A percentile compares a stretch with the other conserved stretches of the same genome.
phyloP scores from a whole-genome alignment of 441 rosid genomes.

The Macaranga tanarius region DNA sequence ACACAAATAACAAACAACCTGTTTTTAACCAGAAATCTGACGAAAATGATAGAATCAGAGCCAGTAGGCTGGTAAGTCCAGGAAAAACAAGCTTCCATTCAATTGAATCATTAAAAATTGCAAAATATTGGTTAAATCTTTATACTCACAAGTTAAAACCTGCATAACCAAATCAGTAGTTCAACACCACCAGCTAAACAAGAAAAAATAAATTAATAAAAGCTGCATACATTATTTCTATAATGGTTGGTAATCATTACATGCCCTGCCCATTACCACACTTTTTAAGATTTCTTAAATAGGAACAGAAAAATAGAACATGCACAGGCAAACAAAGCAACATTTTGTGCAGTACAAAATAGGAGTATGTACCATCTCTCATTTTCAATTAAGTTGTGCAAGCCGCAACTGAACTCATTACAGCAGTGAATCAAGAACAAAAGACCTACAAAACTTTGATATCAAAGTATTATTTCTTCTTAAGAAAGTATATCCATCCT shows the following conservation, averaged over 20 bases:
- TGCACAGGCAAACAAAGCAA: not conserved
- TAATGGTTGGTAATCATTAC: not conserved
- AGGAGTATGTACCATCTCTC: slow-evolving; percentile 17
- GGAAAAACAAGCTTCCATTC: too few species aligned
- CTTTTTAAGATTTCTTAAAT: not conserved
- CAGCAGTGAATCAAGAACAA: slow-evolving; percentile 16
- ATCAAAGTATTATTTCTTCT: slow-evolving; percentile 29
- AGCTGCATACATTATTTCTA: not conserved
- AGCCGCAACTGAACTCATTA: slow-evolving; percentile 36
- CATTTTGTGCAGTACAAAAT: not conserved
- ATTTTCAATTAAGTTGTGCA: slow-evolving; percentile 20
- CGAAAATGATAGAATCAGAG: not conserved
- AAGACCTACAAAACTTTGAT: slow-evolving; percentile 34
- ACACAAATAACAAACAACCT: not conserved
- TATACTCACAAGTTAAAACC: not conserved
- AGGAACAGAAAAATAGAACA: not conserved
- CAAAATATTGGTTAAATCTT: not conserved
- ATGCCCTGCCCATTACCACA: not conserved
- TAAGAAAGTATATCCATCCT: slow-evolving; percentile 6
- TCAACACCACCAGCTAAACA: not conserved
- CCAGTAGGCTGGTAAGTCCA: not conserved
- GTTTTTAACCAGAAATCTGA: not conserved
- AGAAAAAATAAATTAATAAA: not conserved
- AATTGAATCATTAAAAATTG: not conserved
- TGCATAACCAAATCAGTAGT: not conserved